Conservation (phyloP, 768 basidiomycete genomes). For the Butyriboletus loyo region DNA sequence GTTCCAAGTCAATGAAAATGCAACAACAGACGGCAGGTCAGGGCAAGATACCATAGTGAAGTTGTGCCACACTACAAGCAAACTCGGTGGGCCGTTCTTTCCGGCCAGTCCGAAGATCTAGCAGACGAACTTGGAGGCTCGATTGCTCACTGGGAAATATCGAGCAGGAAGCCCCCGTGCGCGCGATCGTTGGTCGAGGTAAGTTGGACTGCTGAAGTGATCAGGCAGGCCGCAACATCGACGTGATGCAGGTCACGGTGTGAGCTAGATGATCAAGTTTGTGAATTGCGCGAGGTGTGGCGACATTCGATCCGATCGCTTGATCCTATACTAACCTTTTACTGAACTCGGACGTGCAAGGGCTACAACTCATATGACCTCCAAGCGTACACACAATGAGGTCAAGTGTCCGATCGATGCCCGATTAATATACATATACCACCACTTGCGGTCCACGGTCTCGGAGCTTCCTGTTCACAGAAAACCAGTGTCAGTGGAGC, state of each 20-base stretch:
- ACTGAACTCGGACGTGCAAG: no score
- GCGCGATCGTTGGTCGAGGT: background rate
- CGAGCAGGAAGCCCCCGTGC: background rate
- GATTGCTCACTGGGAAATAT: background rate
- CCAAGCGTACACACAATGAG: background rate
- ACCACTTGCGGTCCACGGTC: no score
- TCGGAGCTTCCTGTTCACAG: background rate
- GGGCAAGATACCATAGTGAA: background rate
- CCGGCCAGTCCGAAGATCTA: background rate
- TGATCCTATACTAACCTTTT: no score
- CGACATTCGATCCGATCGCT: no score
- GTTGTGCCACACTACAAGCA: background rate
- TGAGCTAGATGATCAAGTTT: no score
- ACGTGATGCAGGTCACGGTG: no score
- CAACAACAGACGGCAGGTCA: background rate
- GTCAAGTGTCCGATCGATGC: background rate
- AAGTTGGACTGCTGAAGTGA: background rate
- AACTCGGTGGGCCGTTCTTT: background rate
- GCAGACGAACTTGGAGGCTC: background rate
- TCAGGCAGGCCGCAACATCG: no score
- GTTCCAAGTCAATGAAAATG: background rate
- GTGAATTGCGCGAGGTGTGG: no score
- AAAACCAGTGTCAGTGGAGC: background rate
- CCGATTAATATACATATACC: background rate
- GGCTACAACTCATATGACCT: background rate